Base-by-base conservation (phyloP, 2,329 filamentous ascomycete species). In the Pestalotiopsis sp. region DNA sequence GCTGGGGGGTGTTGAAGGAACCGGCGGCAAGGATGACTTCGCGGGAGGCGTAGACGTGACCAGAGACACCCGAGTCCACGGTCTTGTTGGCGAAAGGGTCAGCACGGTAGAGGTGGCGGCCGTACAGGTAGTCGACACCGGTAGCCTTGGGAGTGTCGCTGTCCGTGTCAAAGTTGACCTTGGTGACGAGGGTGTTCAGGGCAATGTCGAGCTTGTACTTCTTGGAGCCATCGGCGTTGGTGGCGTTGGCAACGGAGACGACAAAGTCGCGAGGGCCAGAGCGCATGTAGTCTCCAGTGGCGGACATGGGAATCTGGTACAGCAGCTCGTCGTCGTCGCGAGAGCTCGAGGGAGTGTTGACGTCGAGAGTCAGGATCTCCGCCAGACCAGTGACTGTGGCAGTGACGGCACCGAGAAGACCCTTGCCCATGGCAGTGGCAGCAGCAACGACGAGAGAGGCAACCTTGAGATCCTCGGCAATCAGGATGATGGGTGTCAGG, bases 181-280 rank as follows among this genome's bases (percentile, higher is more conserved):
- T 72, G 31, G 70, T 70, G 12, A 64, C 73, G 36, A 75, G 67
- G 17, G 71, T 76, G 66, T 80, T 75, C 12, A 79, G 69, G 2
- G 72, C 73, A 45, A 80, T 79, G 66, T 86, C 83, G 4, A 89
- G 81, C 60, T 83, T 83, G 60, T 73, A 71, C 60, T 71, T 71
- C 61, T 67, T 67, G 40, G 64, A 67, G 69, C 85, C 80, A 11
- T 73, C 70, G 72, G 80, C 81, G 68, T 78, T 79, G 4, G 81
- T 83, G 12, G 72, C 72, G 27, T 69, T 69, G 67, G 82, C 82
- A 23, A 83, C 83, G 52, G 80, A 78, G 67, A 85, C 72, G 23
- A 87, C 77, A 66, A 86, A 86, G 61, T 86, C 83, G 36, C 84
- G 83, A n/a, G 85, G 79, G n/a, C 81, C 82, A 45, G 77, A 83